phyloP scores from a whole-genome alignment of 805 yeast genomes.

The Metschnikowia drakensbergensis region DNA sequence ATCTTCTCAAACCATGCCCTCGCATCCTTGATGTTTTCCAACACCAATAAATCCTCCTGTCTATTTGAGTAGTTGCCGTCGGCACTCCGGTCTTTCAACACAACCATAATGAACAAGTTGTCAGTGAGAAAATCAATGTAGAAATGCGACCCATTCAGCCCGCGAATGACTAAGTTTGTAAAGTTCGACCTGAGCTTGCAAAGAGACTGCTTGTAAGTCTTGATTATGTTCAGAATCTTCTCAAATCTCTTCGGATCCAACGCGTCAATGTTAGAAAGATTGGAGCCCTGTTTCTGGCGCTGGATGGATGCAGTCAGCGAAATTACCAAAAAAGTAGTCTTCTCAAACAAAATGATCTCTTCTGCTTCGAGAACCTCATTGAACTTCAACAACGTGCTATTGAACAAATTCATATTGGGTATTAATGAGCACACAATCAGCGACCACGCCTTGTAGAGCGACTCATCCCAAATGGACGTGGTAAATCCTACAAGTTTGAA shows the following conservation, averaged over 20 bases:
- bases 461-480: slow-evolving; percentile 96
- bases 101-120: slow-evolving; percentile 59
- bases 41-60: slow-evolving; percentile 44
- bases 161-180: slow-evolving; percentile 69
- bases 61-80: slow-evolving; percentile 22
- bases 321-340: slow-evolving; percentile 83
- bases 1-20: slow-evolving; percentile 50
- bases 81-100: slow-evolving; percentile 41
- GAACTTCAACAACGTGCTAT: slow-evolving; percentile 68
- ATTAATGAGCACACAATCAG: slow-evolving; percentile 91
- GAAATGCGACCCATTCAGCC: slow-evolving; percentile 42
- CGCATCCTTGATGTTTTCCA: slow-evolving; percentile 57
- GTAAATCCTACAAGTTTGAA: slow-evolving; percentile 82
- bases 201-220: slow-evolving; percentile 90
- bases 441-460: slow-evolving; percentile 95
- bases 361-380: slow-evolving; percentile 75
- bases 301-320: slow-evolving; percentile 52
- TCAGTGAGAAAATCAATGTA: slow-evolving; percentile 55
- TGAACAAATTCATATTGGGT: slow-evolving; percentile 82
- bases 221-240: slow-evolving; percentile 88
- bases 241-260: slow-evolving; percentile 92
- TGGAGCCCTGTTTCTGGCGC: slow-evolving; percentile 16
- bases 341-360: slow-evolving; percentile 88
- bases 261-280: slow-evolving; percentile 11
- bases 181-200: slow-evolving; percentile 83